phyloP scores from a whole-genome alignment of 306 rosid genomes.

The Rosa multiflora region DNA sequence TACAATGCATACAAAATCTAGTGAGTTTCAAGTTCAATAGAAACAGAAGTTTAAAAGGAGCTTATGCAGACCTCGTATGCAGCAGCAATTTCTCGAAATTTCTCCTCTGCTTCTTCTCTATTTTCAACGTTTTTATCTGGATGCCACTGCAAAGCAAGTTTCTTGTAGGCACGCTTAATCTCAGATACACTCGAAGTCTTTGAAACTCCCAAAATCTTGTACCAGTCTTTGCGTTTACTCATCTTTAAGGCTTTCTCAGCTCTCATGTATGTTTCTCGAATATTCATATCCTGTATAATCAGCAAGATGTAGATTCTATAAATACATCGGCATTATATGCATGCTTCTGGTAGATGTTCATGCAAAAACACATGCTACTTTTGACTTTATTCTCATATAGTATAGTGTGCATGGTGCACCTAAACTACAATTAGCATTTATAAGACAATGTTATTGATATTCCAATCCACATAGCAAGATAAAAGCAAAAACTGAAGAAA shows the following conservation, averaged over 20 bases:
- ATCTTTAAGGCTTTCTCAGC: conserved; percentile 96
- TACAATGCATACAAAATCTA: background rate
- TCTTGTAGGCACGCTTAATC: conserved; percentile 95
- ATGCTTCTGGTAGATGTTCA: background rate
- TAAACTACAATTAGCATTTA: background rate
- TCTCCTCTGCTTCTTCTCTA: conserved; percentile 90
- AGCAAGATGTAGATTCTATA: conserved; percentile 19
- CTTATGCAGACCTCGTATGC: conserved; percentile 77
- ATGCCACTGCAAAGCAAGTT: conserved; percentile 98
- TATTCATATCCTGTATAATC: conserved; percentile 73
- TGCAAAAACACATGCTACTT: background rate
- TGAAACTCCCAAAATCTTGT: conserved; percentile 89
- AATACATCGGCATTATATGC: background rate
- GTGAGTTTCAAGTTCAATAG: background rate
- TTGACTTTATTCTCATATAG: background rate
- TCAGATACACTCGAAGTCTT: conserved; percentile 76
- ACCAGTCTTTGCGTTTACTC: conserved; percentile 97
- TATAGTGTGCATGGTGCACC: background rate
- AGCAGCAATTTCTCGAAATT: conserved; percentile 91
- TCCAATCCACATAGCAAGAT: background rate
- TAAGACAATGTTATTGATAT: background rate
- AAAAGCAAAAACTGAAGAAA: background rate
- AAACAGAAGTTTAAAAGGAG: conserved; percentile 6
- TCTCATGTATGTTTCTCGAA: conserved; percentile 77
- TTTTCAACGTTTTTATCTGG: conserved; percentile 94